Evolutionary conservation across 805 yeast species (phyloP), one percentile per base, ranked within the genome.

Genomic region (Barnettozyma botsteinii): DNA sequence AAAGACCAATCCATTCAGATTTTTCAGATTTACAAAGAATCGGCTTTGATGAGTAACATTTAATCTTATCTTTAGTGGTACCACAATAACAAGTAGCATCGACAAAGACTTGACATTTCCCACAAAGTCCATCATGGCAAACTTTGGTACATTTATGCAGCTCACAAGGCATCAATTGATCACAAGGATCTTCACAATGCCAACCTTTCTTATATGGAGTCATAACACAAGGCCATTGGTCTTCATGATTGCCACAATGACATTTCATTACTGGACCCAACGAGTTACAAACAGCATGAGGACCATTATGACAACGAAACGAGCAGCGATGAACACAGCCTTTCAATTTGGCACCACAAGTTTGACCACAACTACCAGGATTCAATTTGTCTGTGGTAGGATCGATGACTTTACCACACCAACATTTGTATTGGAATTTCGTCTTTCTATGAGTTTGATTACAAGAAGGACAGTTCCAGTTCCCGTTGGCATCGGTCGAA

Each of bases 281-380:
- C 2, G 95, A 87, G 12, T 83, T 79, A 64, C 97, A 88, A 29
- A 67, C 66, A 1, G 86, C 78, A 60, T 89, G 96, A 1, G 88
- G 83, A 0, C 96, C 97, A 3, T 96, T 91, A 58, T 88, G 97
- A 57, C 97, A 88, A 13, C 72, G 70, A 4, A 78, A 62, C 1
- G 84, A 61, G 55, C 97, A 88, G 3, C 77, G 74, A 56, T 88
- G 97, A 2, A 79, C 70, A 57, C 96, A 84, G 5, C 60, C 55
- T 1, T 61, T 57, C 37, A 81, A 66, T 24, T 74, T 70, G 28
- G 67, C 64, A 37, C 73, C 72, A 64, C 97, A 88, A 1, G 85
- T 70, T 55, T 84, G 88, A 3, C 96, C 96, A 68, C 97, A 89
- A 35, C 93, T 81, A 49, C 88, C 93, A 0, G 96, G 96, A 36